Percentiles rank a stretch among this genome's conserved stretches.
Evolutionary conservation across 441 rosid genomes (phyloP).

Genomic region (Jatropha podagrica): DNA sequence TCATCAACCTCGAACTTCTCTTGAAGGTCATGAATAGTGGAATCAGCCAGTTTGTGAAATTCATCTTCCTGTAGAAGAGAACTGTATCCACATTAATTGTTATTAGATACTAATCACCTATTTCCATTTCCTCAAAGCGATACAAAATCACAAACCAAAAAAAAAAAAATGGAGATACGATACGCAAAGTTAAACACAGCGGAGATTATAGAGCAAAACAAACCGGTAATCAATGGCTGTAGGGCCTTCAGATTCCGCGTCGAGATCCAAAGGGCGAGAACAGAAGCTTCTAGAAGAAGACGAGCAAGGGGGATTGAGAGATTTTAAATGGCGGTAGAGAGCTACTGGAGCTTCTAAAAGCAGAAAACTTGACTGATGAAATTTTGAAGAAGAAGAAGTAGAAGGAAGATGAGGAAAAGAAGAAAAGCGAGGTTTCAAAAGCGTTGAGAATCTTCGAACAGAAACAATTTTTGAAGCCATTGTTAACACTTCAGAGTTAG

Average conservation of each 20-base stretch:
- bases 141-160: not conserved
- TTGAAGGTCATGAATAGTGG: slow-evolving; percentile 67
- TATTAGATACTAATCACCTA: not conserved
- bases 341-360: slow-evolving; percentile 17
- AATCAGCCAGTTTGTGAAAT: slow-evolving; percentile 74
- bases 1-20: slow-evolving; percentile 73
- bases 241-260: slow-evolving; percentile 47
- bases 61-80: slow-evolving; percentile 80
- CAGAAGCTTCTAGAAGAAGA: slow-evolving; percentile 47
- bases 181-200: too few species aligned
- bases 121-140: not conserved
- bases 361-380: slow-evolving; percentile 17
- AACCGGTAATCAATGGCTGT: slow-evolving; percentile 63
- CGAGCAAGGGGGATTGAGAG: slow-evolving; percentile 11
- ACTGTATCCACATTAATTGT: slow-evolving; percentile 47
- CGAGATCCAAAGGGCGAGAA: slow-evolving; percentile 30
- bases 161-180: not conserved
- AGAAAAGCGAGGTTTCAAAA: slow-evolving; percentile 27
- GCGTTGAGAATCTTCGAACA: slow-evolving; percentile 39
- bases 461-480: slow-evolving; percentile 51
- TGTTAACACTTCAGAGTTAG: not conserved
- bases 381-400: slow-evolving; percentile 10
- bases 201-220: not conserved
- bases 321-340: not conserved
- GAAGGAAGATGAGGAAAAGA: not conserved